Evolutionary conservation across 768 basidiomycete genomes (phyloP).

Genomic region (Phaeotremella skinneri): DNA sequence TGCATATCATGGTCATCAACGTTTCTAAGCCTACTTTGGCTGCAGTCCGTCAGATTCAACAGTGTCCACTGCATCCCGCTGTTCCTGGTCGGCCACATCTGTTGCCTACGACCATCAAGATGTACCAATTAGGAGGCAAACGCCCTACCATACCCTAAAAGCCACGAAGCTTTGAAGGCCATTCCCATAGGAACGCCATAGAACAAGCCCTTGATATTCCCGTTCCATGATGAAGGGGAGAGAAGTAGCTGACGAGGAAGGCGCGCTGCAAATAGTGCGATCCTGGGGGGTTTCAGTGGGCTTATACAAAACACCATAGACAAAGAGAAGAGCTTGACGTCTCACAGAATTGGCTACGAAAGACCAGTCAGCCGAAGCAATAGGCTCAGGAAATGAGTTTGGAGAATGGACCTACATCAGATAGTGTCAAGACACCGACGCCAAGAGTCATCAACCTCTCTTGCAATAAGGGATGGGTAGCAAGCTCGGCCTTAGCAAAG

Average conservation of each 20-base stretch:
- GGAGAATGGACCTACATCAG: constrained; percentile 13
- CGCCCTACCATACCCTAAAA: constrained; percentile 16
- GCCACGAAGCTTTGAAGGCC: constrained; percentile 16
- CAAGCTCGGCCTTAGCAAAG: constrained; percentile 9
- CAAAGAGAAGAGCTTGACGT: too few relatives aligned
- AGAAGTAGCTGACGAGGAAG: constrained; percentile 7
- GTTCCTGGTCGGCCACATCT: too few relatives aligned
- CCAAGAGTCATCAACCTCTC: constrained; percentile 9
- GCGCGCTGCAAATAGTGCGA: neutral
- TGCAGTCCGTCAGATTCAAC: too few relatives aligned
- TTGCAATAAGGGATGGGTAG: constrained; percentile 10
- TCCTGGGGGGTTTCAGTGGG: neutral
- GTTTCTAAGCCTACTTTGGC: too few relatives aligned
- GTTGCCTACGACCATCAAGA: too few relatives aligned
- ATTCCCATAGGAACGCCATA: constrained; percentile 15
- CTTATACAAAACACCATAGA: neutral
- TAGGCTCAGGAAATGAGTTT: neutral
- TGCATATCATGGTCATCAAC: too few relatives aligned
- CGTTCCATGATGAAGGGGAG: constrained; percentile 7
- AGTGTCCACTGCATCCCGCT: too few relatives aligned
- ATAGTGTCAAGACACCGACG: neutral
- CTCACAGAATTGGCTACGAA: constrained; percentile 11
- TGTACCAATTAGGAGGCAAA: too few relatives aligned
- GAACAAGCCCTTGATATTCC: constrained; percentile 5
- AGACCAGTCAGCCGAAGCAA: constrained; percentile 1